Percentiles rank a stretch among this genome's conserved stretches.
Conservation (phyloP, 2,329 filamentous ascomycete genomes). For the Penicillium olsonii region DNA sequence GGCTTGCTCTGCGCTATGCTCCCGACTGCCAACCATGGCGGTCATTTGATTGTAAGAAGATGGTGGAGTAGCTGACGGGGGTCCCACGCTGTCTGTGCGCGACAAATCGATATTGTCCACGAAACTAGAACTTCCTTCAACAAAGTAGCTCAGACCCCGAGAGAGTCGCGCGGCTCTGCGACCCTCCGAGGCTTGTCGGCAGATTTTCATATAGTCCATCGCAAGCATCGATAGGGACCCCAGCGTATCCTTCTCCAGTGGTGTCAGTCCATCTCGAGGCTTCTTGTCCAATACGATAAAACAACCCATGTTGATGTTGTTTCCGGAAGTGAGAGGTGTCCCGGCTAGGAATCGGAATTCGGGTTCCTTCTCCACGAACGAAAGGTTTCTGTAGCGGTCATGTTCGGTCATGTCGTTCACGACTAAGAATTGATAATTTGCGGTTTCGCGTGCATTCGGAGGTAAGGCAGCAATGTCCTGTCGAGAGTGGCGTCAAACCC, state of each 20-base stretch:
- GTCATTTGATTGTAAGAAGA: conserved; percentile 25
- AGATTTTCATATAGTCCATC: conserved; percentile 62
- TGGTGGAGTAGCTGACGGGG: conserved; percentile 21
- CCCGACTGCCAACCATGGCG: conserved; percentile 25
- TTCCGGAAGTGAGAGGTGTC: conserved; percentile 62
- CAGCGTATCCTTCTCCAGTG: conserved; percentile 50
- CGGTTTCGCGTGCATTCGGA: conserved; percentile 23
- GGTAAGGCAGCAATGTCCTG: conserved; percentile 40
- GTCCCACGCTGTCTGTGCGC: conserved; percentile 20
- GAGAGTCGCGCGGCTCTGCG: conserved; percentile 56
- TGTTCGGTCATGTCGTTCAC: conserved; percentile 44
- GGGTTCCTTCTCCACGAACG: conserved; percentile 37
- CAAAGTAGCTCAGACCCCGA: conserved; percentile 57
- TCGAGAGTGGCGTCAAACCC: conserved; percentile 11
- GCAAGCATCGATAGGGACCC: conserved; percentile 58
- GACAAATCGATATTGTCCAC: conserved; percentile 31
- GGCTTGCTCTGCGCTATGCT: conserved; percentile 22
- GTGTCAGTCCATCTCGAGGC: conserved; percentile 51
- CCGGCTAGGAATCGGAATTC: conserved; percentile 56
- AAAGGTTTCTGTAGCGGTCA: conserved; percentile 39
- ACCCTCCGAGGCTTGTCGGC: conserved; percentile 55
- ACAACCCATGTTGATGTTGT: conserved; percentile 60
- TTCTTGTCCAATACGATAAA: conserved; percentile 62
- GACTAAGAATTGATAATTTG: conserved; percentile 32
- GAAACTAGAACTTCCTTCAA: conserved; percentile 53